Percentiles rank a stretch among this genome's conserved stretches.
These are phyloP conservation scores for Quercus glauca DNA, from an alignment of 306 rosid species.

Conservation along the genomic window DNA sequence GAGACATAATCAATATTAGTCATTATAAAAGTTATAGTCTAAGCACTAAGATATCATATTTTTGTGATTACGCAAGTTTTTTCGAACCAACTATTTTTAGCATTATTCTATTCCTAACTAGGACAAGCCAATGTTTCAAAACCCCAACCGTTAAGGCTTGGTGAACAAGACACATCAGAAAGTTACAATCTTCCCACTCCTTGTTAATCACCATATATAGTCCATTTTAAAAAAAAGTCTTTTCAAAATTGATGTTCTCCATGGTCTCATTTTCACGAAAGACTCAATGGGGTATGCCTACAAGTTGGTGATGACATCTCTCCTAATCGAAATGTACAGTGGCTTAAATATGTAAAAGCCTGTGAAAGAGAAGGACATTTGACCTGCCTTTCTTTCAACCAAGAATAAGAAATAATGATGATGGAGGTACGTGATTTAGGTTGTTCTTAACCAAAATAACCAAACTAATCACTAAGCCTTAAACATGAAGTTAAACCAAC, in stretches of 20 bases:
- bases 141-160: not conserved
- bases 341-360: not conserved
- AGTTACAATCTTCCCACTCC: not conserved
- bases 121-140: not conserved
- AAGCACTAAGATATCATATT: not conserved
- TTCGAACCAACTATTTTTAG: not conserved
- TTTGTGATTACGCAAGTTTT: too few species aligned
- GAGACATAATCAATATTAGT: not conserved
- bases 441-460: not conserved
- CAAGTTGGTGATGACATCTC: not conserved
- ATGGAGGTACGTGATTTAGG: not conserved
- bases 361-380: slow-evolving; percentile 21
- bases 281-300: not conserved
- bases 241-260: not conserved
- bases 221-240: not conserved
- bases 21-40: not conserved
- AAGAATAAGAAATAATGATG: slow-evolving; percentile 15
- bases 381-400: slow-evolving; percentile 27
- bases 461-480: not conserved
- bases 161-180: not conserved
- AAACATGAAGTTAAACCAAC: not conserved
- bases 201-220: not conserved
- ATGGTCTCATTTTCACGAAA: not conserved
- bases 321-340: slow-evolving; percentile 6
- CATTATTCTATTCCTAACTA: not conserved